These are phyloP conservation scores for Candida chilensis DNA, from an alignment of 805 yeast species.

Conservation along the genomic window DNA sequence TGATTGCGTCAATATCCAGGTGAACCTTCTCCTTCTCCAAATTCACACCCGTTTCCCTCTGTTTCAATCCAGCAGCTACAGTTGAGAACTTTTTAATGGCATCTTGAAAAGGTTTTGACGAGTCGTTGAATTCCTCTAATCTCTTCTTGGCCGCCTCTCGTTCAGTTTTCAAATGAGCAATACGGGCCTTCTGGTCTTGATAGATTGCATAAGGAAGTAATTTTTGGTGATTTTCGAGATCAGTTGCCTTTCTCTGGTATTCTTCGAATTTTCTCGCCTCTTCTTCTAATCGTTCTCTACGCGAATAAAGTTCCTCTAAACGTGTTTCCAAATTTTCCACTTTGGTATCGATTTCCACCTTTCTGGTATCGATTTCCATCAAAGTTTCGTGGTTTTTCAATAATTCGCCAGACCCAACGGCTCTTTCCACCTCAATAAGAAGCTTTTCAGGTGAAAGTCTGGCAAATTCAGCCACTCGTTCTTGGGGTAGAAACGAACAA, in stretches of 20 bases:
- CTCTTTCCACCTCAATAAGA: constrained; percentile 70
- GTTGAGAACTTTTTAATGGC: constrained; percentile 1
- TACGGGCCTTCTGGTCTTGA: constrained; percentile 22
- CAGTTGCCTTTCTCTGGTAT: constrained; percentile 33
- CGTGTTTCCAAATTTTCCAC: constrained; percentile 16
- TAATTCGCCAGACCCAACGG: constrained; percentile 58
- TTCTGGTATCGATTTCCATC: constrained; percentile 35
- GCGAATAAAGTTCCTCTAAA: constrained; percentile 20
- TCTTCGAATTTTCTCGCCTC: constrained; percentile 38
- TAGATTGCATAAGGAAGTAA: constrained; percentile 30
- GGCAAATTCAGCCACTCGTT: constrained; percentile 89
- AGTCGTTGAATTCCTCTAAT: constrained; percentile 14
- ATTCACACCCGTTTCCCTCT: background rate
- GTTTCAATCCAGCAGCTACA: background rate
- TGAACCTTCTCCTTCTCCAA: constrained; percentile 4
- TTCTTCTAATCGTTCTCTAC: constrained; percentile 27
- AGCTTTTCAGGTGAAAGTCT: constrained; percentile 67
- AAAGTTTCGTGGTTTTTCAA: constrained; percentile 47
- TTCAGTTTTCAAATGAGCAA: constrained; percentile 19
- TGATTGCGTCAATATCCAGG: constrained; percentile 1
- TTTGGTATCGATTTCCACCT: constrained; percentile 14
- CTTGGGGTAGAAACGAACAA: constrained; percentile 94
- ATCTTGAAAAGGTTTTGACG: constrained; percentile 13
- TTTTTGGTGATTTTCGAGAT: constrained; percentile 23
- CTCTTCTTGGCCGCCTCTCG: constrained; percentile 24